A percentile compares a stretch with the other conserved stretches of the same genome.
These are phyloP conservation scores for Geotrichum restrictum DNA, from an alignment of 1,139 yeast species.

Conservation along the genomic window DNA sequence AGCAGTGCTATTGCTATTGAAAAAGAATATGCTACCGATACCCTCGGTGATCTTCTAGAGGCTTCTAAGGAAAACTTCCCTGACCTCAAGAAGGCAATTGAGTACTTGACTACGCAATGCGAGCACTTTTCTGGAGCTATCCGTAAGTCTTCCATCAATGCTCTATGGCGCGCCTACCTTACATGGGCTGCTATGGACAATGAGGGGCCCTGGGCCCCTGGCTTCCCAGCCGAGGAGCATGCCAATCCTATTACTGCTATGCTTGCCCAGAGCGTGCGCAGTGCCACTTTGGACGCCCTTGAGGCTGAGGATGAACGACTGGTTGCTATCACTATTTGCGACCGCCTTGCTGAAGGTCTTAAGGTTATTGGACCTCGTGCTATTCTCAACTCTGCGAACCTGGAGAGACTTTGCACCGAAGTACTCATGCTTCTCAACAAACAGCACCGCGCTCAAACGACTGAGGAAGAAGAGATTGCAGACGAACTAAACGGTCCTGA, in stretches of 20 bases:
- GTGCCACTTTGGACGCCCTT: constrained; percentile 57
- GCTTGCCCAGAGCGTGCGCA: constrained; percentile 64
- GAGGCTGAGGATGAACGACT: constrained; percentile 75
- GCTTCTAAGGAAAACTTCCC: constrained; percentile 82
- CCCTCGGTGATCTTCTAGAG: constrained; percentile 80
- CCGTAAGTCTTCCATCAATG: constrained; percentile 79
- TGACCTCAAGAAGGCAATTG: constrained; percentile 68
- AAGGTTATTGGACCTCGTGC: constrained; percentile 68
- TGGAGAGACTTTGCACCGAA: constrained; percentile 67
- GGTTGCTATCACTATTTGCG: constrained; percentile 77
- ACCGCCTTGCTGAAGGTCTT: constrained; percentile 66
- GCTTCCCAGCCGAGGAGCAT: constrained; percentile 51
- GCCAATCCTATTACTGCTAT: constrained; percentile 45
- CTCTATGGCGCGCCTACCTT: constrained; percentile 77
- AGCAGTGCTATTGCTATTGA: constrained; percentile 95
- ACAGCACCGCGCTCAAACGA: constrained; percentile 76
- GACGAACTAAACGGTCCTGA: constrained; percentile 47
- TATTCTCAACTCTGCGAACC: constrained; percentile 54
- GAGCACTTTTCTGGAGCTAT: constrained; percentile 82
- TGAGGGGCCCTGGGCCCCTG: constrained; percentile 58
- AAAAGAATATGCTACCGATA: constrained; percentile 92
- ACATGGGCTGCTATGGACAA: constrained; percentile 54
- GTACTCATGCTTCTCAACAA: constrained; percentile 69
- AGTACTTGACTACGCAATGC: constrained; percentile 64
- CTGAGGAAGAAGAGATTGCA: constrained; percentile 52